Evolutionary conservation across 805 yeast genomes (phyloP), one percentile per base, ranked within the genome.

Genomic region (Groenewaldozyma salmanticensis): DNA sequence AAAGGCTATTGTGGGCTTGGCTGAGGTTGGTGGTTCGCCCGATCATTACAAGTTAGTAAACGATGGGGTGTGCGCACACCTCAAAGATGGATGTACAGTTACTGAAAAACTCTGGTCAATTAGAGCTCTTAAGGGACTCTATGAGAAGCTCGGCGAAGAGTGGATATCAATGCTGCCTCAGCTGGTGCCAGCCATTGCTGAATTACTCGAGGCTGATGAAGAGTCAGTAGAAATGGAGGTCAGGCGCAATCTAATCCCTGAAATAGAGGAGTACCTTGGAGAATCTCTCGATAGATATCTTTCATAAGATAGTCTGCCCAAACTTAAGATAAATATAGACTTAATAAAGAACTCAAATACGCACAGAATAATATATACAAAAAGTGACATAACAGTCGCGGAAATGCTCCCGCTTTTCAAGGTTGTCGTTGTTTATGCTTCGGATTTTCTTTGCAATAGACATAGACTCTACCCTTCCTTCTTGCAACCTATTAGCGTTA

Each of bases 111-210:
- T 75, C 50, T 82, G 95, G 90, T 77, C 96, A 20, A 74, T 85
- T 40, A 77, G 80, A 58, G 68, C 84, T 1, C 71, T 92, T 59
- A 85, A 84, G 61, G 69, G 77, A 20, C 76, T 92, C 24, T 92
- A 87, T 71, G 82, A 83, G 50, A 83, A 83, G 67, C 81, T 87
- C 53, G 96, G 97, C 42, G 97, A 92, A 54, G 85, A 79, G 59
- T 92, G 97, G 98, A 71, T 92, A 49, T 68, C 81, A 27, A 71
- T 83, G 67, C 70, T 92, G 52, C 98, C 98, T 19, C 96, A 88
- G 57, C 72, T 92, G 52, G 95, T 92, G 47, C 99, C 99, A 27
- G 73, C 85, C 45, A 85, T 92, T 60, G 96, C 97, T 5, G 99
- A 92, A 64, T 66, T 92, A 43, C 70, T 92, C 47, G 99, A 92